A percentile compares a stretch with the other conserved stretches of the same genome.
phyloP scores from a whole-genome alignment of 805 yeast species.

The Wickerhamiella spandovensis region DNA sequence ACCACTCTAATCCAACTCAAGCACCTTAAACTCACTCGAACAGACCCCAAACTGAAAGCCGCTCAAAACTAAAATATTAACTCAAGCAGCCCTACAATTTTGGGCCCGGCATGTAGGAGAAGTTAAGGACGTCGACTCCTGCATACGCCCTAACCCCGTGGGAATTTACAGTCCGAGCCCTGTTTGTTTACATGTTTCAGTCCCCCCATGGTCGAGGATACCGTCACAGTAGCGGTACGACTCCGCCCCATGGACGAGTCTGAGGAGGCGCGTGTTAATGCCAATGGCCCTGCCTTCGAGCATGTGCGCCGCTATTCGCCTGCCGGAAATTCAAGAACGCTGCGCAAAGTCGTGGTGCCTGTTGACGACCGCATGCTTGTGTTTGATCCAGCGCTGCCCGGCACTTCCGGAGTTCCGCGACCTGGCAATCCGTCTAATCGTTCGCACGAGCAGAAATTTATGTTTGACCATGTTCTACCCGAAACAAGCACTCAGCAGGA shows the following conservation, averaged over 20 bases:
- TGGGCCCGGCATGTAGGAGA: too few species aligned
- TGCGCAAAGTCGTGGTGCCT: constrained; percentile 41
- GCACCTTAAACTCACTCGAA: too few species aligned
- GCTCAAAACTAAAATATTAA: too few species aligned
- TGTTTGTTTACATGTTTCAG: neutral
- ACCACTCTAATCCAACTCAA: too few species aligned
- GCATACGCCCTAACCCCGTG: neutral
- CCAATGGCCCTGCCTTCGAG: constrained; percentile 24
- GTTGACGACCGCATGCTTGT: constrained; percentile 78
- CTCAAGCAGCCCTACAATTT: too few species aligned
- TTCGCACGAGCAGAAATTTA: constrained; percentile 31
- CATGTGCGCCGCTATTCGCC: neutral
- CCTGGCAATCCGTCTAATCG: constrained; percentile 3
- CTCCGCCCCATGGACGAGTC: constrained; percentile 64
- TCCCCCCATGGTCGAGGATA: neutral
- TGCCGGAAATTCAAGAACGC: neutral
- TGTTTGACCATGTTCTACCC: constrained; percentile 71
- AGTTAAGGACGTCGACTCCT: too few species aligned
- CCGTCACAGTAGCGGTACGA: constrained; percentile 29
- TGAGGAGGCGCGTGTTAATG: constrained; percentile 37
- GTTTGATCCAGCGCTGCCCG: constrained; percentile 47
- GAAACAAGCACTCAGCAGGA: constrained; percentile 49
- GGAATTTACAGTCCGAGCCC: neutral
- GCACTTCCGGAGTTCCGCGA: neutral
- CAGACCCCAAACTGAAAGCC: too few species aligned